Evolutionary conservation across 2,329 filamentous ascomycete genomes (phyloP).

Genomic region (Talaromyces sp.): DNA sequence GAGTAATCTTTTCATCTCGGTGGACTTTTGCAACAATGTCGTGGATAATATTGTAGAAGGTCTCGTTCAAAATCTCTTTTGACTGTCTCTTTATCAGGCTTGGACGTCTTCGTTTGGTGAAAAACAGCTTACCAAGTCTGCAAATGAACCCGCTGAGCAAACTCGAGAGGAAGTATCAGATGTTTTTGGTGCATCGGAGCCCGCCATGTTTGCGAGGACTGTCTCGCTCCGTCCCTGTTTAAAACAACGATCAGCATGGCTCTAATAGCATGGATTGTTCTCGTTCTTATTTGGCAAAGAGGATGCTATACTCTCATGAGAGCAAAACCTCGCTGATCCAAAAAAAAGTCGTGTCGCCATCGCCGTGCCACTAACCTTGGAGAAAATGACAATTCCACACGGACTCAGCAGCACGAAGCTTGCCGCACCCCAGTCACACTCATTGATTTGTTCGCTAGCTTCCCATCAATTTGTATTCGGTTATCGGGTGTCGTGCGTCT

Average conservation of each 20-base stretch:
- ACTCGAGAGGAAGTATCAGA: slow-evolving; percentile 23
- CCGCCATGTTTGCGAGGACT: slow-evolving; percentile 17
- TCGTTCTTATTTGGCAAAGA: background rate
- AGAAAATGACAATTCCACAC: background rate
- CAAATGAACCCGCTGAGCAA: slow-evolving; percentile 34
- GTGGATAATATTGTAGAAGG: slow-evolving; percentile 57
- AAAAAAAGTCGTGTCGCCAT: background rate
- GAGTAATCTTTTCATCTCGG: slow-evolving; percentile 56
- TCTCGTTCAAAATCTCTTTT: slow-evolving; percentile 52
- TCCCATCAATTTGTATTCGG: slow-evolving; percentile 22
- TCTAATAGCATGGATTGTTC: background rate
- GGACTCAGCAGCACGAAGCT: slow-evolving; percentile 12
- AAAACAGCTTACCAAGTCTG: slow-evolving; percentile 33
- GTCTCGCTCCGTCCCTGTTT: background rate
- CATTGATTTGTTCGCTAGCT: slow-evolving; percentile 18
- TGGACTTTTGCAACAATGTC: slow-evolving; percentile 56
- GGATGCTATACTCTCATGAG: too few species aligned
- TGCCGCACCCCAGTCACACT: slow-evolving; percentile 11
- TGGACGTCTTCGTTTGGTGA: background rate
- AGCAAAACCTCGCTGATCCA: background rate
- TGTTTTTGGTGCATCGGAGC: slow-evolving; percentile 23
- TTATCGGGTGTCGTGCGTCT: background rate
- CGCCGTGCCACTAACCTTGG: background rate
- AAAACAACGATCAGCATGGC: background rate
- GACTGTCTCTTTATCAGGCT: slow-evolving; percentile 25